Percentiles rank a stretch among this genome's conserved stretches.
These are phyloP conservation scores for Lichtheimia corymbifera DNA, from an alignment of 371 early-diverging fungal genomes.

Conservation along the genomic window DNA sequence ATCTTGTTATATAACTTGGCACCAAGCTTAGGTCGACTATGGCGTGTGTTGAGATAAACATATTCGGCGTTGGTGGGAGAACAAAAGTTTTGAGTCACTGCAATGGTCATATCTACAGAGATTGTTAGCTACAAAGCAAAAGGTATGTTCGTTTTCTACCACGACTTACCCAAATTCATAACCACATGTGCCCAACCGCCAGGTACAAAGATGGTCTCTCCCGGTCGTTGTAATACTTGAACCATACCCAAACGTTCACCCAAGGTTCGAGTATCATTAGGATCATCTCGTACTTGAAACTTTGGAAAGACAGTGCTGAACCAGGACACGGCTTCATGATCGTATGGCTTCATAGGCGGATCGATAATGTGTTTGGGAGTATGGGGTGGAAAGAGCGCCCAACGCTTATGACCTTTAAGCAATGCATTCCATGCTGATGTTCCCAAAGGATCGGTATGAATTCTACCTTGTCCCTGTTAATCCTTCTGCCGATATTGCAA, in stretches of 20 bases:
- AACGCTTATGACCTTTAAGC: constrained; percentile 66
- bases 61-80: constrained; percentile 72
- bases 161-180: constrained; percentile 68
- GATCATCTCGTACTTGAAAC: constrained; percentile 30
- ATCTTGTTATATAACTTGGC: constrained; percentile 52
- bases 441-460: constrained; percentile 67
- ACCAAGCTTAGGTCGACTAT: constrained; percentile 72
- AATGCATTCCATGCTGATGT: constrained; percentile 74
- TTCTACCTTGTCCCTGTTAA: constrained; percentile 24
- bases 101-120: constrained; percentile 70
- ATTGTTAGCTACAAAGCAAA: not conserved
- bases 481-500: too few relatives aligned
- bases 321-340: constrained; percentile 82
- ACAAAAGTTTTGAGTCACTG: constrained; percentile 85
- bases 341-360: constrained; percentile 64
- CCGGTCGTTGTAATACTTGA: constrained; percentile 75
- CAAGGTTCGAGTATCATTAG: constrained; percentile 31
- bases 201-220: constrained; percentile 85
- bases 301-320: constrained; percentile 73
- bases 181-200: constrained; percentile 87
- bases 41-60: constrained; percentile 72
- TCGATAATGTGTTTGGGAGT: constrained; percentile 57
- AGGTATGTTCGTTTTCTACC: not conserved
- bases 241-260: constrained; percentile 71
- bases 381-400: constrained; percentile 74